Base-by-base conservation (phyloP, 2,329 filamentous ascomycete species). In the Aspergillus sp. region DNA sequence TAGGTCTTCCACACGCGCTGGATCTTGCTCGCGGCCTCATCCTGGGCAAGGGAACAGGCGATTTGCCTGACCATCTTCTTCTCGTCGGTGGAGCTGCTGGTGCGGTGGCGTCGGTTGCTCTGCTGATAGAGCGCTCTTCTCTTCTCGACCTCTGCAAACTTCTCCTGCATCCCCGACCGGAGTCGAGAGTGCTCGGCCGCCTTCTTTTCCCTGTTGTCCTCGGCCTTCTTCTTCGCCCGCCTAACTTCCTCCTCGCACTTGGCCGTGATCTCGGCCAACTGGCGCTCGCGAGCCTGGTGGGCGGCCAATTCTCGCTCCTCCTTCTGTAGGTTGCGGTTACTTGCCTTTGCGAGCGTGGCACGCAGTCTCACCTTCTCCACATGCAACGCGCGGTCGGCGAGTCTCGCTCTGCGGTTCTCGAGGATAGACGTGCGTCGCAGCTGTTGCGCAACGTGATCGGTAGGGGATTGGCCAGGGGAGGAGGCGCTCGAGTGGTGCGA, bases 231-330 rank as follows among this genome's bases (percentile, higher is more conserved):
- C 64, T 80, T 80, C 26, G 76, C 76, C 24, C 75, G 66, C 39
- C 71, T 66, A 17, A 80, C 76, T 51, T 80, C 75, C 48, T 79
- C 76, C 36, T 77, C 76, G 48, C 76, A 80, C 52, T 72, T 68
- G 40, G 76, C 74, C 5, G 75, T 71, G 8, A 80, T 76, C 44
- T 79, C 74, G 3, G 75, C 76, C 30, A 80, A 55, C 36, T 78
- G 66, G 41, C 72, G 72, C 59, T 80, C 75, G 35, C 77, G 70
- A 12, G 76, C 72, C 33, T 77, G 64, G 44, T 80, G 70, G 14
- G 76, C 76, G 15, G 76, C 76, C 46, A 78, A 49, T 6, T 75
- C 74, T 39, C 72, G 63, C 57, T 78, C 76, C 57, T 80, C 76
- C 38, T 67, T 72, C 42, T 73, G 71, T 10, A 72, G 62, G 35